Evolutionary conservation across 2,329 filamentous ascomycete genomes (phyloP).

Genomic region (Colletotrichum sp.): DNA sequence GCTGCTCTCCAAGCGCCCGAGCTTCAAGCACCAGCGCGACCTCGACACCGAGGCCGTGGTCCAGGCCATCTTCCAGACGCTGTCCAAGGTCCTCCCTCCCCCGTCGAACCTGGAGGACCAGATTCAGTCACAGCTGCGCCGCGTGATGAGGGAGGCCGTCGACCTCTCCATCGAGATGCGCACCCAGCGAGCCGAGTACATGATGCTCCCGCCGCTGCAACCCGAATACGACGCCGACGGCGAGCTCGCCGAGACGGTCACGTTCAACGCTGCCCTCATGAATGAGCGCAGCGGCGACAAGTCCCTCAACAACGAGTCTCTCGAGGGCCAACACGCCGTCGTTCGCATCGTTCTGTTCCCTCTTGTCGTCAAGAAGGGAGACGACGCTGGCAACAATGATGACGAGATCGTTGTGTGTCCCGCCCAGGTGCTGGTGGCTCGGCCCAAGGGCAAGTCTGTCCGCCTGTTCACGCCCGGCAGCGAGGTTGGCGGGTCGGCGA

Average conservation of each 20-base stretch:
- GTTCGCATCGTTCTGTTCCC: slow-evolving; percentile 96
- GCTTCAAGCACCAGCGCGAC: slow-evolving; percentile 83
- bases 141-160: slow-evolving; percentile 87
- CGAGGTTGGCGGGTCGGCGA: slow-evolving; percentile 53
- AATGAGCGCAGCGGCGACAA: slow-evolving; percentile 81
- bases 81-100: slow-evolving; percentile 85
- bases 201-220: slow-evolving; percentile 95
- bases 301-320: slow-evolving; percentile 71
- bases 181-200: slow-evolving; percentile 94
- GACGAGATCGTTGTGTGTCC: slow-evolving; percentile 96
- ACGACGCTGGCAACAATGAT: slow-evolving; percentile 84
- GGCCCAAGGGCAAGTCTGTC: slow-evolving; percentile 42
- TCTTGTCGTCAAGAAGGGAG: slow-evolving; percentile 93
- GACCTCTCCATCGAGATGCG: slow-evolving; percentile 96
- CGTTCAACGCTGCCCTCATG: slow-evolving; percentile 94
- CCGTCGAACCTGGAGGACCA: slow-evolving; percentile 81
- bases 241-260: slow-evolving; percentile 84
- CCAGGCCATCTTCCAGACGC: slow-evolving; percentile 81
- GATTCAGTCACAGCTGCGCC: slow-evolving; percentile 83
- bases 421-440: slow-evolving; percentile 86
- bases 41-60: slow-evolving; percentile 96
- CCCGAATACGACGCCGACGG: slow-evolving; percentile 95
- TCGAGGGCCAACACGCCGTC: slow-evolving; percentile 76
- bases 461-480: slow-evolving; percentile 53
- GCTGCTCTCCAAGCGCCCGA: slow-evolving; percentile 78